Base-by-base conservation (phyloP, 768 basidiomycete species). In the Guyanaporus albipodus region DNA sequence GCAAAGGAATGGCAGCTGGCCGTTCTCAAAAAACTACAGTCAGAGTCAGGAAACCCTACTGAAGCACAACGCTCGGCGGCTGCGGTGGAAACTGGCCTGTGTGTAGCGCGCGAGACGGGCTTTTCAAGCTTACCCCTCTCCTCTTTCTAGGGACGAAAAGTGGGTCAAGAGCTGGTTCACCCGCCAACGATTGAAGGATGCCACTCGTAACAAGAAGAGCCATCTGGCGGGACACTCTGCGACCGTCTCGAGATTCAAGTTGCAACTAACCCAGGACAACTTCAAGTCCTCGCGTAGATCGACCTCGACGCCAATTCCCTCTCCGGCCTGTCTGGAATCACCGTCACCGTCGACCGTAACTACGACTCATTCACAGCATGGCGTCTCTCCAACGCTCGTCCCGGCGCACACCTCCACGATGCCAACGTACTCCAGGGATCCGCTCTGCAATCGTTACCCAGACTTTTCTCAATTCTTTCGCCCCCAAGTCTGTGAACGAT, bases 401-500 rank as follows among this genome's bases (percentile, higher is more conserved):
- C n/a, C 37, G n/a, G n/a, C n/a, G 9, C 43, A 26, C 18, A 17
- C 48, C n/a, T 27, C 44, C 28, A 26, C 23, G 23, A 32, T 34
- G 23, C 42, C 54, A 15, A 38, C 54, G 3, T 66, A 66, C 53
- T 61, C 66, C 21, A 66, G 66, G 43, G 59, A 66, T 47, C 61
- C 64, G 6, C 61, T 66, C 10, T 55, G 29, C 46, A 54, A 63
- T 37, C 59, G 64, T 32, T 67, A 66, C 44, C 66, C 64, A 23
- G 63, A 66, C 48, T 66, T 66, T 33, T 66, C 64, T 38, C 59
- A 59, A 17, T 66, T 66, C 43, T 66, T 66, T 46, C 55, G 29
- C 15, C 55, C 64, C 2, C 31, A 15, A 15, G 56, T 39, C 17
- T 31, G 50, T 32, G 44, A 53, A n/a, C 56, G 28, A 47, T 44